Percentiles rank a stretch among this genome's conserved stretches.
Conservation (phyloP, 108 stramenopile species). For the Bacterosira constricta region DNA sequence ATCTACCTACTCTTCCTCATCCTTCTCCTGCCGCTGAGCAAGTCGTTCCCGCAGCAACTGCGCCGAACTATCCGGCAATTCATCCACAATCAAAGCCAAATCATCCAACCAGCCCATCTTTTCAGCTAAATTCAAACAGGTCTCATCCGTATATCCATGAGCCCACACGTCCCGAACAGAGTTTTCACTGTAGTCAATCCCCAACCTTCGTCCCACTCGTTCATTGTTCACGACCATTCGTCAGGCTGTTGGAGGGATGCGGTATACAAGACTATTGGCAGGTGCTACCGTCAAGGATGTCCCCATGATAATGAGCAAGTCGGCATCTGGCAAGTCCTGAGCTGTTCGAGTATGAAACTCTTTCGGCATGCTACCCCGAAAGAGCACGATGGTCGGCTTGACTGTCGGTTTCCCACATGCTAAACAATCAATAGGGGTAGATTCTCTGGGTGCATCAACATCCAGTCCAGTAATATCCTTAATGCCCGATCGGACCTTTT, state of each 20-base stretch:
- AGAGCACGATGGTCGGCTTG: slow-evolving; percentile 88
- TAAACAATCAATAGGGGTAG: slow-evolving; percentile 70
- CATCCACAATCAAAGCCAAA: slow-evolving; percentile 47
- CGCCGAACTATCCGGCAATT: slow-evolving; percentile 58
- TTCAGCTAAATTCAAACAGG: slow-evolving; percentile 53
- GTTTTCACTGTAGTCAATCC: slow-evolving; percentile 53
- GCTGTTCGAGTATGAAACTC: slow-evolving; percentile 67
- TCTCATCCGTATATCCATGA: slow-evolving; percentile 50
- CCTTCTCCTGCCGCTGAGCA: slow-evolving; percentile 1
- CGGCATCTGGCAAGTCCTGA: slow-evolving; percentile 61
- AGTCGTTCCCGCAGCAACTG: slow-evolving; percentile 46
- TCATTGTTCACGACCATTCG: slow-evolving; percentile 82
- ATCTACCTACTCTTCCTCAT: neutral
- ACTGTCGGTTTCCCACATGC: slow-evolving; percentile 62
- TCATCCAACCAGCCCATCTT: slow-evolving; percentile 63
- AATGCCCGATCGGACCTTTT: slow-evolving; percentile 58
- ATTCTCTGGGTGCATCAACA: slow-evolving; percentile 60
- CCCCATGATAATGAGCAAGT: slow-evolving; percentile 79
- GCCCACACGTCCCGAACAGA: slow-evolving; percentile 51
- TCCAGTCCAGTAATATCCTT: slow-evolving; percentile 79
- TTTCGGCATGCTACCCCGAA: slow-evolving; percentile 72
- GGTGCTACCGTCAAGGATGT: slow-evolving; percentile 75
- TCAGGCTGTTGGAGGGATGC: slow-evolving; percentile 61
- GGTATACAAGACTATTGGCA: slow-evolving; percentile 75
- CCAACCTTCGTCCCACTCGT: slow-evolving; percentile 67